Conservation (phyloP, 768 basidiomycete species). For the Guyanaporus albipodus region DNA sequence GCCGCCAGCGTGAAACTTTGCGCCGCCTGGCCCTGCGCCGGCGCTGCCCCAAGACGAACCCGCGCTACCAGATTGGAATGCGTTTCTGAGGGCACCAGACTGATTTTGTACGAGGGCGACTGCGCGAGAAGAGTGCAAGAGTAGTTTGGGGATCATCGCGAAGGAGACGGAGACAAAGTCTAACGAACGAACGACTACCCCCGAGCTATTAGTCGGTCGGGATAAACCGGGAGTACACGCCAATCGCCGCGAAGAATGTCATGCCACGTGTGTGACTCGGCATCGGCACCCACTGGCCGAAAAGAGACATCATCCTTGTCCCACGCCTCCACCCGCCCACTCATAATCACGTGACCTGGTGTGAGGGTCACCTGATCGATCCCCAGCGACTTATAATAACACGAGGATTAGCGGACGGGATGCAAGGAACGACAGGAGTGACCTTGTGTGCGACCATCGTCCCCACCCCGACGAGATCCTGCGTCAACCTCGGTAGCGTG, state of each 20-base stretch:
- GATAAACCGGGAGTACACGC: constrained; percentile 25
- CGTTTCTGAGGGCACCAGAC: constrained; percentile 66
- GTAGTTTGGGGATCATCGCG: constrained; percentile 77
- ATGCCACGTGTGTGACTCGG: constrained; percentile 22
- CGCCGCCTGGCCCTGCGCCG: constrained; percentile 60
- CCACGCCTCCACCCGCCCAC: constrained; percentile 37
- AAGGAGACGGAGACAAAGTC: too few relatives aligned
- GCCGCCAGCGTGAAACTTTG: constrained; percentile 69
- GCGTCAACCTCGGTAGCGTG: constrained; percentile 19
- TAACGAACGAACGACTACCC: too few relatives aligned
- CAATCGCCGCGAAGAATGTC: constrained; percentile 32
- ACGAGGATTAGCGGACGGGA: too few relatives aligned
- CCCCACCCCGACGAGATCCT: constrained; percentile 29
- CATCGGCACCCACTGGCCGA: constrained; percentile 15
- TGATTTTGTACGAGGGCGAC: constrained; percentile 75
- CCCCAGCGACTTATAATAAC: constrained; percentile 64
- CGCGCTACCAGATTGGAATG: constrained; percentile 54
- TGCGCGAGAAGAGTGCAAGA: constrained; percentile 73
- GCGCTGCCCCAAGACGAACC: constrained; percentile 51
- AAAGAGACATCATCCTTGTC: constrained; percentile 14
- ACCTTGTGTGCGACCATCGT: constrained; percentile 51
- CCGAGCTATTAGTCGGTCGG: too few relatives aligned
- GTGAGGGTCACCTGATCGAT: constrained; percentile 57
- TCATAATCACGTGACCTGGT: constrained; percentile 53
- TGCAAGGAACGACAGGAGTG: background rate